A percentile compares a stretch with the other conserved stretches of the same genome.
Conservation (phyloP, 2,329 filamentous ascomycete genomes). For the Arachnomyces sp. region DNA sequence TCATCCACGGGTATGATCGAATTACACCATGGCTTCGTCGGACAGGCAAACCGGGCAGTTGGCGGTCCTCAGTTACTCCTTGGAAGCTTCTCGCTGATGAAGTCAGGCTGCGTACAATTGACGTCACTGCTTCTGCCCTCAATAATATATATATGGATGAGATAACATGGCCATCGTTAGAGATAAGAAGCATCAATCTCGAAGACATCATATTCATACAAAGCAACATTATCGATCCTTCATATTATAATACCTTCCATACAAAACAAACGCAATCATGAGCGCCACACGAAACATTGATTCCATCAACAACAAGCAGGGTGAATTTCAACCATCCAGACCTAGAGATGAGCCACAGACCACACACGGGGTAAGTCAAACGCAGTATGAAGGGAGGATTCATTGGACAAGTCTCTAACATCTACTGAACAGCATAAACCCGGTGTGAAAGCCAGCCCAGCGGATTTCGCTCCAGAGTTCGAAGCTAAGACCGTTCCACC, state of each 20-base stretch:
- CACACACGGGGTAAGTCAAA: constrained; percentile 45
- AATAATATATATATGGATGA: background rate
- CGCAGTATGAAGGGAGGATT: background rate
- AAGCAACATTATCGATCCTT: no score
- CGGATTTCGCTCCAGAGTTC: constrained; percentile 56
- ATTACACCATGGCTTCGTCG: background rate
- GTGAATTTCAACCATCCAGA: constrained; percentile 49
- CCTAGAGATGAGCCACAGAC: constrained; percentile 47
- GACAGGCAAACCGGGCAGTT: background rate
- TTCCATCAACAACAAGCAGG: constrained; percentile 46
- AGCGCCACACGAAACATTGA: constrained; percentile 39
- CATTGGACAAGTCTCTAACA: constrained; percentile 7
- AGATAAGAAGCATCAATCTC: background rate
- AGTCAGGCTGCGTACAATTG: no score
- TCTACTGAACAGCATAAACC: constrained; percentile 50
- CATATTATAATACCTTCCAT: constrained; percentile 11
- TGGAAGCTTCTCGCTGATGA: no score
- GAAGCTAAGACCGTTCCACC: constrained; percentile 52
- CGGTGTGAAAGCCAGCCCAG: constrained; percentile 50
- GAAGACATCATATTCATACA: constrained; percentile 1
- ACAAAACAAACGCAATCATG: constrained; percentile 15
- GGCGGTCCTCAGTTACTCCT: no score
- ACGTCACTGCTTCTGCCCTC: background rate
- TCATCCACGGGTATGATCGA: no score
- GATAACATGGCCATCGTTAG: background rate